These are phyloP conservation scores for Leccinum laetum DNA, from an alignment of 1,284 basidiomycete genomes.

Conservation along the genomic window DNA sequence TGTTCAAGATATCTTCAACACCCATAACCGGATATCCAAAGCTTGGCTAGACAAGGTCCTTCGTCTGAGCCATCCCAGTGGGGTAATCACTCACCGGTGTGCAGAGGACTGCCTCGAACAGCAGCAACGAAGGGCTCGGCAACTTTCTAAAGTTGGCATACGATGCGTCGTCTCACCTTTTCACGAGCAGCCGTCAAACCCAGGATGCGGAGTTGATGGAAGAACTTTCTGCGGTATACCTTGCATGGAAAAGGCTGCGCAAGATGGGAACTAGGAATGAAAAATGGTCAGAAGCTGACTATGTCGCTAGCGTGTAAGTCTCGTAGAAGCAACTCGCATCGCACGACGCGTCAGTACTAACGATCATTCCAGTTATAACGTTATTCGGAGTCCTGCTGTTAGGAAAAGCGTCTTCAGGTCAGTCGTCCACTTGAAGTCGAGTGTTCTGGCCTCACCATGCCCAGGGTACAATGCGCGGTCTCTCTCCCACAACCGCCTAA, in stretches of 20 bases:
- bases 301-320: conserved; percentile 52
- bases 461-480: conserved; percentile 48
- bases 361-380: conserved; percentile 41
- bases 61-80: neutral
- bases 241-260: conserved; percentile 44
- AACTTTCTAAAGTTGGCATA: conserved; percentile 42
- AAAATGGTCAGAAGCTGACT: conserved; percentile 56
- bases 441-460: conserved; percentile 8
- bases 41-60: conserved; percentile 35
- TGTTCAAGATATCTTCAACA: conserved; percentile 34
- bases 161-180: conserved; percentile 39
- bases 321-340: neutral
- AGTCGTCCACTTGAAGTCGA: neutral
- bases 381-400: conserved; percentile 47
- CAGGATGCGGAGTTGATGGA: conserved; percentile 34
- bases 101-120: conserved; percentile 12
- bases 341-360: neutral
- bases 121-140: conserved; percentile 34
- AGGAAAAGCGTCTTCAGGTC: conserved; percentile 43
- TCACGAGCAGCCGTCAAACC: conserved; percentile 31
- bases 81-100: conserved; percentile 2
- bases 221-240: conserved; percentile 41
- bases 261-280: conserved; percentile 44
- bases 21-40: conserved; percentile 30
- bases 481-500: conserved; percentile 49